Conservation (phyloP, 78 protist species). For the Guillardia theta region DNA sequence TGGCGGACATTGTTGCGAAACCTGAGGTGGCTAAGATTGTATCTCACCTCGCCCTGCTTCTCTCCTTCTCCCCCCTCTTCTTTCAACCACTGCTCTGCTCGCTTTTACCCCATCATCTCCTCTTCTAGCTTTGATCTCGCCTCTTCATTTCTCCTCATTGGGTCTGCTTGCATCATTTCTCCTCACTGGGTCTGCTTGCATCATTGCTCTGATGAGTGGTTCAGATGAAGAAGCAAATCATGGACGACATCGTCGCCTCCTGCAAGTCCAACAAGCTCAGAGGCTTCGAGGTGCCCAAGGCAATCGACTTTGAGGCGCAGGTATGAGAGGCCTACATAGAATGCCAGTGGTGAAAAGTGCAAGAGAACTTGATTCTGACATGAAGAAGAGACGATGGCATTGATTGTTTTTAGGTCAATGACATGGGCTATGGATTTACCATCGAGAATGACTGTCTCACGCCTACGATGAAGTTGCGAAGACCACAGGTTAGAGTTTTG, state of each 20-base stretch:
- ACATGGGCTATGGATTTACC: neutral
- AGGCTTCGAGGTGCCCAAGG: neutral
- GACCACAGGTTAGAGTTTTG: conserved; percentile 38
- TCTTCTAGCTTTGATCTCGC: neutral
- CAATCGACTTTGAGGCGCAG: neutral
- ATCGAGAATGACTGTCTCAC: neutral
- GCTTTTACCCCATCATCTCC: no score
- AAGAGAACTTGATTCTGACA: no score
- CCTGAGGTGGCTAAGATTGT: neutral
- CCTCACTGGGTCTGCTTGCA: neutral
- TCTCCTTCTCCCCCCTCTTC: no score
- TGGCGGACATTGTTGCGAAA: neutral
- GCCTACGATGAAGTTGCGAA: neutral
- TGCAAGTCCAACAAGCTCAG: neutral
- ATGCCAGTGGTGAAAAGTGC: no score
- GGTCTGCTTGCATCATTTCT: neutral
- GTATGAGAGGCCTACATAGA: no score
- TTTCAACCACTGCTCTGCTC: no score
- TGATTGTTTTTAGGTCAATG: neutral
- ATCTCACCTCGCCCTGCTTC: no score
- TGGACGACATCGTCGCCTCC: neutral
- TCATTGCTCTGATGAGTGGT: no score
- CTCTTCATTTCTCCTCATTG: neutral
- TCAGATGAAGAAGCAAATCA: neutral
- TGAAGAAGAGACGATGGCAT: no score